Percentiles rank a stretch among this genome's conserved stretches.
phyloP scores from a whole-genome alignment of 306 rosid genomes.

The Ochetophila trinervis region DNA sequence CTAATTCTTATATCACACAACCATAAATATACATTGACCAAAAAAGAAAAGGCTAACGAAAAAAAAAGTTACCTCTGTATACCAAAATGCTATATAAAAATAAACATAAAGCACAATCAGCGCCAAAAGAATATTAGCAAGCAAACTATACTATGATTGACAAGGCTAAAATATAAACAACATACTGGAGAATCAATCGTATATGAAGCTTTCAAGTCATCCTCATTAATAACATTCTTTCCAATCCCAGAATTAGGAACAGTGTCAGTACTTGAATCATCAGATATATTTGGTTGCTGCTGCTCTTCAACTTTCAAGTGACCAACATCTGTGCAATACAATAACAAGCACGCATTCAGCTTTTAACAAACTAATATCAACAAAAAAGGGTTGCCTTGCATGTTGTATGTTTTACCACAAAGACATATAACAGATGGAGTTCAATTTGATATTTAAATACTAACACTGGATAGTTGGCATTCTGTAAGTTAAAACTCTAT shows the following conservation, averaged over 20 bases:
- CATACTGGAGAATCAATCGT: slow-evolving; percentile 64
- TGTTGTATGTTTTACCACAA: neutral
- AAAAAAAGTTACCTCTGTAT: neutral
- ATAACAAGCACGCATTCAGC: neutral
- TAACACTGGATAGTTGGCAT: no score
- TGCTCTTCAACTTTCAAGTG: slow-evolving; percentile 67
- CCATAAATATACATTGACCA: no score
- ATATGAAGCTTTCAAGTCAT: slow-evolving; percentile 74
- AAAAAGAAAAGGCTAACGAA: no score
- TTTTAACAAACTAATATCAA: neutral
- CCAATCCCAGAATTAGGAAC: slow-evolving; percentile 53
- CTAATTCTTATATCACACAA: no score
- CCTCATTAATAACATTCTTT: slow-evolving; percentile 74
- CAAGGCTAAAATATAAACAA: slow-evolving; percentile 17
- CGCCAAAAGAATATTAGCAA: neutral
- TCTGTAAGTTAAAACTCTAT: no score
- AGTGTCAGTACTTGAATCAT: slow-evolving; percentile 59
- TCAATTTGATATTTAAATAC: neutral
- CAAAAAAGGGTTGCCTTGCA: neutral
- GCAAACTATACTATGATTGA: slow-evolving; percentile 9
- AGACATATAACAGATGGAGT: neutral
- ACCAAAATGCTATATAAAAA: neutral
- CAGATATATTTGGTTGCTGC: slow-evolving; percentile 64
- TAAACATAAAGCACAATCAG: neutral
- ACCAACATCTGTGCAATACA: slow-evolving; percentile 59